These are phyloP conservation scores for Pythium aquatile DNA, from an alignment of 352 stramenopile species.

Conservation along the genomic window DNA sequence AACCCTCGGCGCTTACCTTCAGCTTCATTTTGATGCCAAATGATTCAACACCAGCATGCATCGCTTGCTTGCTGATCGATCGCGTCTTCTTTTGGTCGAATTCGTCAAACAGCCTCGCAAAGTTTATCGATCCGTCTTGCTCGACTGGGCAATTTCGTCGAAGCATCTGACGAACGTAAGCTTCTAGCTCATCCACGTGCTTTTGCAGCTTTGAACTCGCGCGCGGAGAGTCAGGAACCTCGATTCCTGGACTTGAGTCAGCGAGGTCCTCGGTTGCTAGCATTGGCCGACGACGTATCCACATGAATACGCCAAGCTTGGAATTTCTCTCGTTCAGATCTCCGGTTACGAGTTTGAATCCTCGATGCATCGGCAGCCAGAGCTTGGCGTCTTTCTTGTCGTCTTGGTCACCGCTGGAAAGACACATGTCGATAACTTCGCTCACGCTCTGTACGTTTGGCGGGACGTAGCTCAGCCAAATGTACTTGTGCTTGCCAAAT, in stretches of 20 bases:
- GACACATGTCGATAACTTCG: constrained; percentile 63
- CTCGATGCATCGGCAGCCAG: constrained; percentile 66
- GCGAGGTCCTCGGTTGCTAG: constrained; percentile 49
- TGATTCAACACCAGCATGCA: constrained; percentile 49
- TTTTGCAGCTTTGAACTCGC: constrained; percentile 38
- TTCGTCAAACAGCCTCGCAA: constrained; percentile 68
- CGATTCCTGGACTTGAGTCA: constrained; percentile 38
- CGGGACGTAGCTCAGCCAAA: constrained; percentile 64
- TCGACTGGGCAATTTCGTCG: constrained; percentile 72
- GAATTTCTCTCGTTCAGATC: constrained; percentile 68
- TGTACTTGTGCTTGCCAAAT: constrained; percentile 77
- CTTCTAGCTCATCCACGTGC: constrained; percentile 68
- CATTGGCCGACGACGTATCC: constrained; percentile 45
- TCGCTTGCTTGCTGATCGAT: constrained; percentile 43
- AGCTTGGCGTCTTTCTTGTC: constrained; percentile 63
- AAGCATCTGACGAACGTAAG: constrained; percentile 66
- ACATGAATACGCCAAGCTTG: constrained; percentile 63
- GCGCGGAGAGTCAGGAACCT: constrained; percentile 37
- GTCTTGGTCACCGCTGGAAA: constrained; percentile 63
- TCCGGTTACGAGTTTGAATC: constrained; percentile 69
- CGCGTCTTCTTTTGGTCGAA: constrained; percentile 73
- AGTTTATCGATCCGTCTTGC: constrained; percentile 75
- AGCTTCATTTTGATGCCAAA: constrained; percentile 78
- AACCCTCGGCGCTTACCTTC: constrained; percentile 38
- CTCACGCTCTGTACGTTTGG: constrained; percentile 45